phyloP scores from a whole-genome alignment of 1,284 basidiomycete genomes.

The Meira miltonrushii region DNA sequence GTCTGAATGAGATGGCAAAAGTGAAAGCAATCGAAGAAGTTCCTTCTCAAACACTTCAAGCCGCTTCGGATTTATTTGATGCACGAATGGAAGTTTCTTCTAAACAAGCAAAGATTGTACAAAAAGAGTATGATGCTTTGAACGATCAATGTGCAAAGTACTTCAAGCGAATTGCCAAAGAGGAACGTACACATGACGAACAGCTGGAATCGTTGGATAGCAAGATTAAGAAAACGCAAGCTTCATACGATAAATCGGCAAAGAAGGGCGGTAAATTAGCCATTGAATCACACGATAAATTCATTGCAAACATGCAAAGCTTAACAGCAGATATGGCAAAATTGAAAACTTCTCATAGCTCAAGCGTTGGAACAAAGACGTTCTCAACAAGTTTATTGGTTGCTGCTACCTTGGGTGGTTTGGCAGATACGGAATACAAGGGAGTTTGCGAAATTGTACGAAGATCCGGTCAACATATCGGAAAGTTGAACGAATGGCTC shows the following conservation, averaged over 20 bases:
- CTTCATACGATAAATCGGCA: constrained; percentile 44
- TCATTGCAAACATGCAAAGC: constrained; percentile 33
- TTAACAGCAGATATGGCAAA: constrained; percentile 41
- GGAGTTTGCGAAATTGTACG: constrained; percentile 43
- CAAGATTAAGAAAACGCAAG: constrained; percentile 50
- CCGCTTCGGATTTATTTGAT: constrained; percentile 40
- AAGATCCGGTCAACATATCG: constrained; percentile 33
- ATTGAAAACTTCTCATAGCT: constrained; percentile 33
- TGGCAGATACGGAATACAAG: constrained; percentile 46
- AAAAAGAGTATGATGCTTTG: constrained; percentile 47
- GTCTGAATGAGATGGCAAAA: constrained; percentile 36
- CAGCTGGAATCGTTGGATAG: constrained; percentile 34
- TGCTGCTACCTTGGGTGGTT: constrained; percentile 34
- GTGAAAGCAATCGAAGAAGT: constrained; percentile 38
- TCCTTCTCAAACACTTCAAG: constrained; percentile 31
- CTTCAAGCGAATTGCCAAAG: constrained; percentile 50
- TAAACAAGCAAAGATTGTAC: constrained; percentile 42
- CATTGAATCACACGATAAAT: constrained; percentile 47
- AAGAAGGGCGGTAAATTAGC: constrained; percentile 24
- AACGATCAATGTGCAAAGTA: constrained; percentile 48
- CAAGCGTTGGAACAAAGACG: constrained; percentile 36
- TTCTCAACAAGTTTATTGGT: constrained; percentile 31
- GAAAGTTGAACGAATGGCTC: constrained; percentile 35
- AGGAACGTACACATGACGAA: constrained; percentile 48
- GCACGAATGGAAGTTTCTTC: constrained; percentile 32